A percentile compares a stretch with the other conserved stretches of the same genome.
Conservation (phyloP, 805 yeast genomes). For the Starmerella bombi region DNA sequence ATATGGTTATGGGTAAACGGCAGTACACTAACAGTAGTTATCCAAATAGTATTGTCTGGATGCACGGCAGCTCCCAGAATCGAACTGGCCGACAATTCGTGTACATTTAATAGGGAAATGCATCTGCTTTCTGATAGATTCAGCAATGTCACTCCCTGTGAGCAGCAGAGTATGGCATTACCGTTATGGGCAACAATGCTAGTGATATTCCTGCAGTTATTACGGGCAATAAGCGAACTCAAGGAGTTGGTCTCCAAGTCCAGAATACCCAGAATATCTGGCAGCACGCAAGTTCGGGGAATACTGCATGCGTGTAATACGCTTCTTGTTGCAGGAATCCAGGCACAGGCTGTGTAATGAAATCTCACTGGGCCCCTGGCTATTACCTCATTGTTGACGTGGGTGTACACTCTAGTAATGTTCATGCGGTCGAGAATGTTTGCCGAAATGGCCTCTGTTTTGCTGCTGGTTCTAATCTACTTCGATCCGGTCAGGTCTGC, state of each 20-base stretch:
- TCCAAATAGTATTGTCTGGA: not conserved
- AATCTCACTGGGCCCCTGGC: not conserved
- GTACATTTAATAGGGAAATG: not conserved
- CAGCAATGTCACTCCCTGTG: constrained; percentile 1
- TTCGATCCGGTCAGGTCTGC: too few relatives aligned
- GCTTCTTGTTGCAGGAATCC: not conserved
- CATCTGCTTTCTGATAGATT: not conserved
- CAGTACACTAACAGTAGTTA: not conserved
- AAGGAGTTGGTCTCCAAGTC: not conserved
- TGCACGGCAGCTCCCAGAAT: not conserved
- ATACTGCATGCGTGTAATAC: not conserved
- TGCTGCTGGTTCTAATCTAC: too few relatives aligned
- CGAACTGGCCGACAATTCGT: not conserved
- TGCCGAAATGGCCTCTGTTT: too few relatives aligned
- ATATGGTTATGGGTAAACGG: not conserved
- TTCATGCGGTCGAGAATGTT: too few relatives aligned
- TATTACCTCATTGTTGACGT: not conserved
- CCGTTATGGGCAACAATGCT: not conserved
- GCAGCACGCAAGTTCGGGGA: too few relatives aligned
- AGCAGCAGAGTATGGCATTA: constrained; percentile 3
- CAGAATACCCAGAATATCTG: not conserved
- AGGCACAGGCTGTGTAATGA: not conserved
- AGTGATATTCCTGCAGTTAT: not conserved
- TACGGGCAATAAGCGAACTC: not conserved
- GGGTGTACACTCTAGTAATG: not conserved